These are phyloP conservation scores for Claviceps fusiformis DNA, from an alignment of 2,329 filamentous ascomycete genomes.

Conservation along the genomic window DNA sequence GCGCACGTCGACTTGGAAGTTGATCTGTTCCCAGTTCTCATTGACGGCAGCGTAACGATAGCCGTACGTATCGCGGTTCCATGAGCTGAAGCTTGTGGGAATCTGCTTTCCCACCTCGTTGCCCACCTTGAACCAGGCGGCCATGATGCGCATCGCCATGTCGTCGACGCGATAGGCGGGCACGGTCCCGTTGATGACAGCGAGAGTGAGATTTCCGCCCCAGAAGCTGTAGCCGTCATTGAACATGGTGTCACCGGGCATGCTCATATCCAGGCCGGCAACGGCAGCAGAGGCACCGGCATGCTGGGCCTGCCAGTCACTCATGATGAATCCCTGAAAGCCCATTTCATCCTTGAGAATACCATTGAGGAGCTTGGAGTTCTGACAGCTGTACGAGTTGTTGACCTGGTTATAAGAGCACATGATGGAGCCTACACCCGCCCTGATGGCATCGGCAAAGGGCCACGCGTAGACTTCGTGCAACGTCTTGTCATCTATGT, in stretches of 20 bases:
- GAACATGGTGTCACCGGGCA: constrained; percentile 74
- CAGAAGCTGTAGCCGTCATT: constrained; percentile 61
- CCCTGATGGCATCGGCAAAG: constrained; percentile 57
- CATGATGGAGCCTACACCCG: constrained; percentile 52
- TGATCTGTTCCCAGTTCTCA: constrained; percentile 53
- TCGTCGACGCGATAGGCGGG: constrained; percentile 82
- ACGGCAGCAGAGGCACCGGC: constrained; percentile 50
- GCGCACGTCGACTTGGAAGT: constrained; percentile 76
- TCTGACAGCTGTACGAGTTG: constrained; percentile 69
- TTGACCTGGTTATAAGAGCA: constrained; percentile 68
- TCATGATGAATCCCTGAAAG: constrained; percentile 70
- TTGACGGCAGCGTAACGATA: constrained; percentile 50
- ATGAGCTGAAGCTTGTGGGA: constrained; percentile 74
- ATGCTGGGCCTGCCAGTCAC: constrained; percentile 71
- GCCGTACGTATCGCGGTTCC: constrained; percentile 66
- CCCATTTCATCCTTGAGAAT: constrained; percentile 68
- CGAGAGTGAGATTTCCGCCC: constrained; percentile 78
- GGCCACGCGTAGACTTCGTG: constrained; percentile 71
- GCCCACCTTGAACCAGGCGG: constrained; percentile 54
- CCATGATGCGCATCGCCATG: constrained; percentile 76
- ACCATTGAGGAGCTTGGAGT: constrained; percentile 61
- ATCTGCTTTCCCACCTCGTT: constrained; percentile 32
- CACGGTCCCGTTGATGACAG: constrained; percentile 78
- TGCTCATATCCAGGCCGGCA: constrained; percentile 74
- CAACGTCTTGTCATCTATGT: constrained; percentile 58